Evolutionary conservation across 2,329 filamentous ascomycete genomes (phyloP).

Genomic region (Hymenoscyphus infarciens): DNA sequence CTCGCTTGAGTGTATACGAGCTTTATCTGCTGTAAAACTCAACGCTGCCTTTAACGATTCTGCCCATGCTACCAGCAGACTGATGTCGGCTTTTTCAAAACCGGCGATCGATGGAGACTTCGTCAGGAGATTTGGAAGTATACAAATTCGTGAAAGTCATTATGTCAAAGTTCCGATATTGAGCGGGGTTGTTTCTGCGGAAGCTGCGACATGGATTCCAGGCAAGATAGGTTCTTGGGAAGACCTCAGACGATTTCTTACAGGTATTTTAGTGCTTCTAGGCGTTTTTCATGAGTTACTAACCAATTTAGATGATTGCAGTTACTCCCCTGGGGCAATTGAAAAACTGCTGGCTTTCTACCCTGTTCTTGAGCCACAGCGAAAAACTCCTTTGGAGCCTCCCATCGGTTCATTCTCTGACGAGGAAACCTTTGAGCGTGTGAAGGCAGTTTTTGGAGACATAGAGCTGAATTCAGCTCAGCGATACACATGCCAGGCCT

Average conservation of each 20-base stretch:
- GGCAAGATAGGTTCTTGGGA: slow-evolving; percentile 1
- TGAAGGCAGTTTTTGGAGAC: too few species aligned
- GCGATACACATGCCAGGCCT: too few species aligned
- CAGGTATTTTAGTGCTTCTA: not conserved
- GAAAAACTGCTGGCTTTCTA: too few species aligned
- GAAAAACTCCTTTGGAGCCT: too few species aligned
- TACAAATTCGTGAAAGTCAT: slow-evolving; percentile 5
- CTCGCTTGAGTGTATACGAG: too few species aligned
- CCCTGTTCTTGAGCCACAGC: too few species aligned
- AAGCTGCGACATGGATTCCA: not conserved
- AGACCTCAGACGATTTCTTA: not conserved
- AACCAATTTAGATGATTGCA: too few species aligned
- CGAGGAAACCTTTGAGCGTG: too few species aligned
- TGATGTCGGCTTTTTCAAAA: too few species aligned
- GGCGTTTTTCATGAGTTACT: not conserved
- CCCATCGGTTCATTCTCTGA: too few species aligned
- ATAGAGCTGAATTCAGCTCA: not conserved
- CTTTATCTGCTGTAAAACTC: not conserved
- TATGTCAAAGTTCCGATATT: slow-evolving; percentile 1
- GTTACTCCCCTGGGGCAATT: too few species aligned
- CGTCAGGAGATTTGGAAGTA: not conserved
- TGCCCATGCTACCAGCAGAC: not conserved
- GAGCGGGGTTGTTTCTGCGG: not conserved
- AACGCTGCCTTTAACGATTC: not conserved
- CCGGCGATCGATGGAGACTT: too few species aligned